Conservation (phyloP, 345 rosid species). For the Corymbia maculata region DNA sequence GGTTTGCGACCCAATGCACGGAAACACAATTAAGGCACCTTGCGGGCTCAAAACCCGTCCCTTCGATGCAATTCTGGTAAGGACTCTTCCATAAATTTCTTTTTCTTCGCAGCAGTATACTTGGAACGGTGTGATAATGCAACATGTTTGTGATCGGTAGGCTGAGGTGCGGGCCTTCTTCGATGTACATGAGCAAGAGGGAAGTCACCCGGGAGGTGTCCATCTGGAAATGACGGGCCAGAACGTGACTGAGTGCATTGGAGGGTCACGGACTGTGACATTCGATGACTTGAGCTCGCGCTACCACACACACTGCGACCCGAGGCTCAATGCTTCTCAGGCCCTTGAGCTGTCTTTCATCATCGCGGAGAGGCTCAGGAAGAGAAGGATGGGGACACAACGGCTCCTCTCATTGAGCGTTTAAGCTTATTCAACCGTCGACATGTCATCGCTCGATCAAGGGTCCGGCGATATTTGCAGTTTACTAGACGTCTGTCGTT, state of each 20-base stretch:
- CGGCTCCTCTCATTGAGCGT: conserved; percentile 5
- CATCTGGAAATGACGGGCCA: conserved; percentile 25
- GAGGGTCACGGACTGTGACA: conserved; percentile 12
- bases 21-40: conserved; percentile 14
- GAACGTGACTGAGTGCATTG: conserved; percentile 19
- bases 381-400: conserved; percentile 11
- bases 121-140: not conserved
- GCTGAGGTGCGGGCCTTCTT: conserved; percentile 20
- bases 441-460: not conserved
- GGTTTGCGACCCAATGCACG: conserved; percentile 18
- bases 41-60: conserved; percentile 14
- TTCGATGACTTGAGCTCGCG: conserved; percentile 14
- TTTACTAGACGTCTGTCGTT: not conserved
- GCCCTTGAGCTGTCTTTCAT: conserved; percentile 15
- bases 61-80: conserved; percentile 13
- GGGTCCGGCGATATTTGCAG: not conserved
- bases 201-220: conserved; percentile 17
- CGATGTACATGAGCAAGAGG: conserved; percentile 21
- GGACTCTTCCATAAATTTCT: not conserved
- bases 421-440: not conserved
- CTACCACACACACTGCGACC: conserved; percentile 21
- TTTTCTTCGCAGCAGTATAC: not conserved
- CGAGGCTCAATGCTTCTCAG: conserved; percentile 17
- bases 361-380: conserved; percentile 12
- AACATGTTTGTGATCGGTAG: not conserved